phyloP scores from a whole-genome alignment of 805 yeast species.

The Nakazawaea ishiwadae region DNA sequence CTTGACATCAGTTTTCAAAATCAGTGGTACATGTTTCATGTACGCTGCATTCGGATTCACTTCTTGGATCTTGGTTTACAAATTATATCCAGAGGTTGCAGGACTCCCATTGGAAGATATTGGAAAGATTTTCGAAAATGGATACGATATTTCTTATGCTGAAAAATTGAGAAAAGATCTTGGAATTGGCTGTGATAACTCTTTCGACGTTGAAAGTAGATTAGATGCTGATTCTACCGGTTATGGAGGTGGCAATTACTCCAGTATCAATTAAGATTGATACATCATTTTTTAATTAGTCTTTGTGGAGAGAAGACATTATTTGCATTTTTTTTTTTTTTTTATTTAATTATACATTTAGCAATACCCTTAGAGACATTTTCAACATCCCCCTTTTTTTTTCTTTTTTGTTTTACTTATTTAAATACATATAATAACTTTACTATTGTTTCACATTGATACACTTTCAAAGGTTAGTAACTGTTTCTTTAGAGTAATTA shows the following conservation, averaged over 20 bases:
- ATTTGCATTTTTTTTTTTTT: not conserved
- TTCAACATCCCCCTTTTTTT: not conserved
- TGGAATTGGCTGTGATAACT: conserved; percentile 12
- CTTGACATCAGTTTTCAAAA: conserved; percentile 24
- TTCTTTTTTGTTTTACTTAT: no score
- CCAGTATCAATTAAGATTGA: conserved; percentile 3
- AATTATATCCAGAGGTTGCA: conserved; percentile 39
- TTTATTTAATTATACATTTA: not conserved
- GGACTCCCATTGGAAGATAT: conserved; percentile 40
- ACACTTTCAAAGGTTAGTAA: no score
- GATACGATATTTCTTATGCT: conserved; percentile 23
- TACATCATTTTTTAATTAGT: not conserved
- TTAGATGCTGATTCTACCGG: not conserved
- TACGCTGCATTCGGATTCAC: conserved; percentile 28
- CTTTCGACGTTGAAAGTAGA: conserved; percentile 8
- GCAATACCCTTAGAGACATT: no score
- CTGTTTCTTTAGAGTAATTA: no score
- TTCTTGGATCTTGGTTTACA: conserved; percentile 35
- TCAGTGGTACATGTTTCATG: conserved; percentile 27
- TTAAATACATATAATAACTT: no score
- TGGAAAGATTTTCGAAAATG: conserved; percentile 33
- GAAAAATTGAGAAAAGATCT: conserved; percentile 13
- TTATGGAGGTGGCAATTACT: not conserved
- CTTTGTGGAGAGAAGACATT: not conserved
- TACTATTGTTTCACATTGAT: no score